phyloP scores from a whole-genome alignment of 1,139 yeast species.

The Pichia sp. region DNA sequence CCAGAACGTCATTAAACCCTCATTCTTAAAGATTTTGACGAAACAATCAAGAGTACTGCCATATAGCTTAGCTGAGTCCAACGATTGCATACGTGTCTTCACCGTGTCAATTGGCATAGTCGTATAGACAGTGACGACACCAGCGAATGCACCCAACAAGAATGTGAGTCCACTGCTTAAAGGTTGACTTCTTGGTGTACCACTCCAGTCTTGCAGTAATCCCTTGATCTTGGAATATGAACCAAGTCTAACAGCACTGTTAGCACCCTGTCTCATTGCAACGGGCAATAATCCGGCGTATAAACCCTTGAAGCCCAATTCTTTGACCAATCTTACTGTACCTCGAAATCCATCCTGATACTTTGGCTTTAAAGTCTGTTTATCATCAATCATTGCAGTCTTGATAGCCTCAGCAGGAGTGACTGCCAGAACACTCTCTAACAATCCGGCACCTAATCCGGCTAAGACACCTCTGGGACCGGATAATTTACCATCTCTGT shows the following conservation, averaged over 20 bases:
- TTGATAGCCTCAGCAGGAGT: conserved; percentile 97
- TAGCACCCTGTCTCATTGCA: conserved; percentile 91
- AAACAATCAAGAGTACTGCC: conserved; percentile 77
- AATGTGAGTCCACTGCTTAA: conserved; percentile 76
- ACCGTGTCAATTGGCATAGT: conserved; percentile 99
- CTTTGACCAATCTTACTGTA: conserved; percentile 55
- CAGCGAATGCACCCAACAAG: conserved; percentile 88
- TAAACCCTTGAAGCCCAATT: conserved; percentile 75
- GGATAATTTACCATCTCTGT: conserved; percentile 77
- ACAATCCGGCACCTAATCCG: conserved; percentile 91
- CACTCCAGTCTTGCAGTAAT: conserved; percentile 64
- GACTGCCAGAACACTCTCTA: conserved; percentile 88
- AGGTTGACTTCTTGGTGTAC: conserved; percentile 63
- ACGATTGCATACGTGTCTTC: conserved; percentile 95
- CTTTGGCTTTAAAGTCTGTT: conserved; percentile 65
- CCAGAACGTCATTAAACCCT: conserved; percentile 93
- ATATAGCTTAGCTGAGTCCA: conserved; percentile 70
- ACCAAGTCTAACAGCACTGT: conserved; percentile 90
- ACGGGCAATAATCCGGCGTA: conserved; percentile 91
- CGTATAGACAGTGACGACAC: conserved; percentile 85
- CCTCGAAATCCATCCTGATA: conserved; percentile 58
- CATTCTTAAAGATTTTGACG: conserved; percentile 69
- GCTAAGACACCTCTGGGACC: conserved; percentile 92
- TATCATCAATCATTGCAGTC: conserved; percentile 92
- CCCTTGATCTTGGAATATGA: conserved; percentile 86